A percentile compares a stretch with the other conserved stretches of the same genome.
Evolutionary conservation across 2,329 filamentous ascomycete genomes (phyloP).

Genomic region (Chaetomiaceae sp.): DNA sequence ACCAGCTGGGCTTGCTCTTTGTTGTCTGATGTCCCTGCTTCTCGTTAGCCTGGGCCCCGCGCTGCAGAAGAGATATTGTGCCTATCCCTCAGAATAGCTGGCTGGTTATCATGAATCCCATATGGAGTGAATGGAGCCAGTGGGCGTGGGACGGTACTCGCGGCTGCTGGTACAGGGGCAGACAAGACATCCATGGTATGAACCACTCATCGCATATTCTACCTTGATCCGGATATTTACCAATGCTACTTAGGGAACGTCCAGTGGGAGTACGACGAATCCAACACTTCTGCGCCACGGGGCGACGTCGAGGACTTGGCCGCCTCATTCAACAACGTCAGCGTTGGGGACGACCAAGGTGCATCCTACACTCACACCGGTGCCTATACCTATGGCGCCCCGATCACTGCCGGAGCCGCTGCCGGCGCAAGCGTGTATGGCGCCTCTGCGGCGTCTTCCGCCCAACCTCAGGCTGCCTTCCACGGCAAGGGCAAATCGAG

Average conservation of each 20-base stretch:
- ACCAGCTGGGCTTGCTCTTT: background rate
- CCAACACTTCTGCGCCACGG: slow-evolving; percentile 3
- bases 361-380: slow-evolving; percentile 5
- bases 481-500: slow-evolving; percentile 1
- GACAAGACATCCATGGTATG: slow-evolving; percentile 30
- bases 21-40: background rate
- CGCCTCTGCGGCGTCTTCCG: background rate
- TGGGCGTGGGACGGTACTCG: slow-evolving; percentile 31
- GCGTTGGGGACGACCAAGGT: slow-evolving; percentile 6
- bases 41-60: too few species aligned
- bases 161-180: slow-evolving; percentile 29
- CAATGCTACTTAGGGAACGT: slow-evolving; percentile 5
- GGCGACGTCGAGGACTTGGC: slow-evolving; percentile 11
- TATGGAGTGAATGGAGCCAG: slow-evolving; percentile 24
- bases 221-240: background rate
- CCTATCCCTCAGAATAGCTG: background rate
- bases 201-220: background rate
- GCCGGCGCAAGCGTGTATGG: background rate
- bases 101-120: background rate
- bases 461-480: background rate
- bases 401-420: background rate
- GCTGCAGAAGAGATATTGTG: slow-evolving; percentile 3
- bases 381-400: slow-evolving; percentile 6
- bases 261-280: slow-evolving; percentile 8
- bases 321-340: background rate